These are phyloP conservation scores for Rutstroemia sydowiana DNA, from an alignment of 2,329 filamentous ascomycete species.

Conservation along the genomic window DNA sequence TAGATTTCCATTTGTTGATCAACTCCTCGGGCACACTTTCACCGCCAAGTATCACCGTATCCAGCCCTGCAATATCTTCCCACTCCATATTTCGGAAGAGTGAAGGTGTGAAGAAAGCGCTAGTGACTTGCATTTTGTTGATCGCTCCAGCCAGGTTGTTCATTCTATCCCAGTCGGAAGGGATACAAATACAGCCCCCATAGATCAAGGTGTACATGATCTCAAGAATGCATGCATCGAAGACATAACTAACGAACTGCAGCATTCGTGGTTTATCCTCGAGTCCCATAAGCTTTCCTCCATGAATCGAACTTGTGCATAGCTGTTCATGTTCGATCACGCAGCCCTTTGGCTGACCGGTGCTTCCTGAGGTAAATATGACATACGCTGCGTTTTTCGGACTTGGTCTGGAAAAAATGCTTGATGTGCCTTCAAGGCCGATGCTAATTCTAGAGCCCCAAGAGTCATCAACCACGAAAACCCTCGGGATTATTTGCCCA, in stretches of 20 bases:
- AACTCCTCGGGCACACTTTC: constrained; percentile 31
- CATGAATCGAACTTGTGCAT: constrained; percentile 27
- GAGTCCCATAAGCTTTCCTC: constrained; percentile 22
- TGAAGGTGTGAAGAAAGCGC: constrained; percentile 24
- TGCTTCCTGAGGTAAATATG: constrained; percentile 39
- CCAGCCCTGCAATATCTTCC: constrained; percentile 16
- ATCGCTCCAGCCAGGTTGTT: constrained; percentile 30
- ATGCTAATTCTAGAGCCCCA: too few species aligned
- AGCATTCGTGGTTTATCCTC: constrained; percentile 8
- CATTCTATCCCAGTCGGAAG: constrained; percentile 33
- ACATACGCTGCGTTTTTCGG: constrained; percentile 28
- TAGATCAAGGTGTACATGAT: constrained; percentile 26
- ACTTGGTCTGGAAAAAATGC: neutral
- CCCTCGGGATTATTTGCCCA: neutral
- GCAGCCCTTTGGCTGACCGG: constrained; percentile 36
- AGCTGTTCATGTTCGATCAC: constrained; percentile 12
- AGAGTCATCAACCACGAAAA: neutral
- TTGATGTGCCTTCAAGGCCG: neutral
- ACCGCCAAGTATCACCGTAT: constrained; percentile 19
- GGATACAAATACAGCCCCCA: constrained; percentile 34
- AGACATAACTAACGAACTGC: constrained; percentile 17
- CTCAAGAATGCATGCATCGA: constrained; percentile 33
- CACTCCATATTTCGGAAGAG: constrained; percentile 18
- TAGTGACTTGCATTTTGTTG: constrained; percentile 14
- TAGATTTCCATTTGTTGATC: constrained; percentile 31